These are phyloP conservation scores for Aspergillus fumigatiaffinis DNA, from an alignment of 2,329 filamentous ascomycete genomes.

Conservation along the genomic window DNA sequence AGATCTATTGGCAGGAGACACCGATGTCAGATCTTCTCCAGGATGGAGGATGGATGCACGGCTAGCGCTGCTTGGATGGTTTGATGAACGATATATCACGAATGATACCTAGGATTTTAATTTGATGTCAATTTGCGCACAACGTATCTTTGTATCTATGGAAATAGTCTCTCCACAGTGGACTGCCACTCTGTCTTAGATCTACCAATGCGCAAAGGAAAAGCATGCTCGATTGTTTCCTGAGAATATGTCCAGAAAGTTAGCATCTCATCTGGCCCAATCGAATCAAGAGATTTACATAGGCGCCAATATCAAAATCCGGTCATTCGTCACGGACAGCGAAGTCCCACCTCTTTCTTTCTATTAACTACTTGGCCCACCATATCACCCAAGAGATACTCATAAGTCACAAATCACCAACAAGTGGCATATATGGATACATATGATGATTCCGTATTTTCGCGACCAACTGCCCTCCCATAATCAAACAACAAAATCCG, in stretches of 20 bases:
- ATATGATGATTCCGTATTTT: not conserved
- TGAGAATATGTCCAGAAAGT: not conserved
- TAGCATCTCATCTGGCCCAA: not conserved
- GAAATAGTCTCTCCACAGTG: not conserved
- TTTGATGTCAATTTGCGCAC: not conserved
- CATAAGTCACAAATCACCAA: not conserved
- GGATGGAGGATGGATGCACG: slow-evolving; percentile 36
- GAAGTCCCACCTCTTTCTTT: slow-evolving; percentile 1
- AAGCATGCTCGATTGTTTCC: not conserved
- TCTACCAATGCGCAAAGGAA: not conserved
- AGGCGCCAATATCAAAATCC: not conserved
- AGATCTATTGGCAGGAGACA: slow-evolving; percentile 42
- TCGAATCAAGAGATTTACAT: not conserved
- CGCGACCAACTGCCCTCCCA: not conserved
- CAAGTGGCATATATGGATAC: slow-evolving; percentile 1
- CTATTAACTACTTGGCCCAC: not conserved
- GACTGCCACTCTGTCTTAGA: not conserved
- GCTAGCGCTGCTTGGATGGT: not conserved
- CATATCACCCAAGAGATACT: not conserved
- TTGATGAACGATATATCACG: not conserved
- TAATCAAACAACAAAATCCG: not conserved
- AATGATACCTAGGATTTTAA: not conserved
- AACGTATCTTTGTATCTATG: not conserved
- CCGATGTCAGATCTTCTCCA: slow-evolving; percentile 40
- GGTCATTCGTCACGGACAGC: not conserved